phyloP scores from a whole-genome alignment of 306 rosid genomes.

The Mucuna pruriens region DNA sequence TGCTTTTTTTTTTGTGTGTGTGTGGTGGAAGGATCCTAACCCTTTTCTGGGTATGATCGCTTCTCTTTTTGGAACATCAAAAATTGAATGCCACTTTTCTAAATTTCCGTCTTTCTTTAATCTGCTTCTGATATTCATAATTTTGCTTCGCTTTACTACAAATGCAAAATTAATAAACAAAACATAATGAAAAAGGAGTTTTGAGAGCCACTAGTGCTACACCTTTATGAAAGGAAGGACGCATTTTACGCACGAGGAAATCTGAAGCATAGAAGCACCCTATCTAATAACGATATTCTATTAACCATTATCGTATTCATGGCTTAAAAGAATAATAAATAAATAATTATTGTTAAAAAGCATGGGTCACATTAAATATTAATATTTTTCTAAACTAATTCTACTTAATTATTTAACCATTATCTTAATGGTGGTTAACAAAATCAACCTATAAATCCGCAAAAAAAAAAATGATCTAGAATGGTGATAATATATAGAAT shows the following conservation, averaged over 20 bases:
- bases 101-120: not conserved
- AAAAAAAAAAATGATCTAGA: too few species aligned
- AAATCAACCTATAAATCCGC: not conserved
- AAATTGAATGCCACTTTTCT: not conserved
- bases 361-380: not conserved
- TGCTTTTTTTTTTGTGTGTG: not conserved
- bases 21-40: not conserved
- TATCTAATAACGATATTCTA: not conserved
- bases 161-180: not conserved
- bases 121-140: not conserved
- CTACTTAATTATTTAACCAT: not conserved
- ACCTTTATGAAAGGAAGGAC: not conserved
- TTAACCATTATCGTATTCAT: not conserved
- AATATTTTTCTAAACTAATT: not conserved
- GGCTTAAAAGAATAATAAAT: not conserved
- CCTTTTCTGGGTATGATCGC: conserved; percentile 17
- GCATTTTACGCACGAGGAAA: not conserved
- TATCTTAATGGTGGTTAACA: not conserved
- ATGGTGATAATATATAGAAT: not conserved
- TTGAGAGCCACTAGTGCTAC: not conserved
- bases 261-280: not conserved
- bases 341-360: too few species aligned
- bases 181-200: not conserved
- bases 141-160: not conserved
- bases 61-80: conserved; percentile 25